phyloP scores from a whole-genome alignment of 2,329 filamentous ascomycete genomes.

The Beauveria bassiana region DNA sequence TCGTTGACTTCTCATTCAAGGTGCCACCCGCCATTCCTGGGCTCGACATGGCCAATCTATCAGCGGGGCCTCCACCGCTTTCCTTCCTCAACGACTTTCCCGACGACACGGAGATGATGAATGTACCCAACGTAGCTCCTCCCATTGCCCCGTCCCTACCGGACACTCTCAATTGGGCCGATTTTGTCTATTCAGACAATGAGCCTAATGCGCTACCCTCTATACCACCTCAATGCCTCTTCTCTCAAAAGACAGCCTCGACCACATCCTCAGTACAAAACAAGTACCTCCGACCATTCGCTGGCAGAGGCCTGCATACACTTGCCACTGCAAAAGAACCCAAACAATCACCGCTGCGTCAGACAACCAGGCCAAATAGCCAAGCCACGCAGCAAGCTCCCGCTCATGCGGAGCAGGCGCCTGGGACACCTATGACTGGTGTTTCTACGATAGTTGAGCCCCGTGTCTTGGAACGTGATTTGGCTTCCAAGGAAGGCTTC shows the following conservation, averaged over 20 bases:
- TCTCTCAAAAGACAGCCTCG: conserved; percentile 45
- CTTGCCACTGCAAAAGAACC: conserved; percentile 31
- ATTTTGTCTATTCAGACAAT: conserved; percentile 32
- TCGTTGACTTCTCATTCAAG: conserved; percentile 40
- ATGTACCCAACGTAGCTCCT: conserved; percentile 17
- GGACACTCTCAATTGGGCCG: conserved; percentile 48
- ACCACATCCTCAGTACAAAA: conserved; percentile 42
- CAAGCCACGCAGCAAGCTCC: conserved; percentile 9
- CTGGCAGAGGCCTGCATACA: conserved; percentile 47
- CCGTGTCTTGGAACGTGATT: conserved; percentile 15
- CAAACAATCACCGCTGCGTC: conserved; percentile 1
- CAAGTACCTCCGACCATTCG: conserved; percentile 47
- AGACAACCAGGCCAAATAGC: background rate
- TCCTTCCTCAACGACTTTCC: conserved; percentile 28
- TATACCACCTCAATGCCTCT: conserved; percentile 42
- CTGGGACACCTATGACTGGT: conserved; percentile 15
- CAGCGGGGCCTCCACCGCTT: conserved; percentile 18
- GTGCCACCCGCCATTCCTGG: conserved; percentile 28
- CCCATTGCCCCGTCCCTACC: conserved; percentile 38
- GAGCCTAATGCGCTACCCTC: conserved; percentile 28
- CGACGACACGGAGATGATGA: conserved; percentile 19
- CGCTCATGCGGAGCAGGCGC: background rate
- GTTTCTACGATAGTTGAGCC: conserved; percentile 23
- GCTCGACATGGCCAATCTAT: conserved; percentile 35
- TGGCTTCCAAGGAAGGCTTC: conserved; percentile 29